Base-by-base conservation (phyloP, 2,329 filamentous ascomycete genomes). In the Capronia americana region DNA sequence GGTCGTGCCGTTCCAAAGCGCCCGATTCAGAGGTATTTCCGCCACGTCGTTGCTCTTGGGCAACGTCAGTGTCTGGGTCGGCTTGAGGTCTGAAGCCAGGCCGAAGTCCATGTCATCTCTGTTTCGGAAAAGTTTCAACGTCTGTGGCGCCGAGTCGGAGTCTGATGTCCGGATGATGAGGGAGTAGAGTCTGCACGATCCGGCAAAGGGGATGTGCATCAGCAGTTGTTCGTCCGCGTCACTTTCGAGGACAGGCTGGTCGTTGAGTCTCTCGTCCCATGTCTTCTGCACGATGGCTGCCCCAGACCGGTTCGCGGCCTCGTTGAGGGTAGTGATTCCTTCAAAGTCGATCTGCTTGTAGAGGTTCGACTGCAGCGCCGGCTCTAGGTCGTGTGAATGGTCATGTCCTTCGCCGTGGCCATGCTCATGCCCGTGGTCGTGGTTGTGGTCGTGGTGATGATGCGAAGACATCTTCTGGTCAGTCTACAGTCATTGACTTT, bases 281-380 rank as follows among this genome's bases (percentile, higher is more conserved):
- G 93, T 92, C 84, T 99, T 99, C 80, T 92, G 88, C 41, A 96
- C 87, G 32, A 98, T 86, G 1, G 86, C 87, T 71, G 87, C 86
- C 20, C 93, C 95, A 0, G 88, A 86, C 66, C 88, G 86, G 7
- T 87, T 81, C 14, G 80, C 77, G 11, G 87, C 83, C 80, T 98
- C 95, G 78, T 99, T 99, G 62, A 97, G 81, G 0, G 94, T 95
- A 44, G 84, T 87, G 69, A 99, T 88, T 30, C 88, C 86, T 79
- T 92, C 90, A 80, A 98, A 97, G 77, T 93, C 88, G 79, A 99
- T 93, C 77, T 97, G 91, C 70, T 92, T 88, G 82, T 97, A 98
- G 41, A 99, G 88, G 50, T 93, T 92, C 73, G 89, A 90, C 79
- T 98, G 94, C 17, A 97, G 84, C 1, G 93, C 94, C 0, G 95